A percentile compares a stretch with the other conserved stretches of the same genome.
Conservation (phyloP, 2,329 filamentous ascomycete genomes). For the Didymella exigua region DNA sequence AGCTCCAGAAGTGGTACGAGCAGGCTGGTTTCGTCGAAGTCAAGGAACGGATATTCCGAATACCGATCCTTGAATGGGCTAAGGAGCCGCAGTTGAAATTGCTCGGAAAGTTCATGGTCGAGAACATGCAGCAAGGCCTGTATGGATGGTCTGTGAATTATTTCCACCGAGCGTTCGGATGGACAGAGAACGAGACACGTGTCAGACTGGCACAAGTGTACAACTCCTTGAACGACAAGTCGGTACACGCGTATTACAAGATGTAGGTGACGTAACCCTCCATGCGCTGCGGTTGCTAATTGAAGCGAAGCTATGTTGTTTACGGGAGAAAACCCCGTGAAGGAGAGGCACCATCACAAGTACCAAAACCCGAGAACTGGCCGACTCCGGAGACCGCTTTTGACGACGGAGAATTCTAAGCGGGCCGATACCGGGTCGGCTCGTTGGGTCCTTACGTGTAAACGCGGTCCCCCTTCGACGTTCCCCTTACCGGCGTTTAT, state of each 20-base stretch:
- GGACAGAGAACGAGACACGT: conserved; percentile 53
- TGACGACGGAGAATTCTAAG: conserved; percentile 11
- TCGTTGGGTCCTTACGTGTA: background rate
- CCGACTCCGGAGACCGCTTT: conserved; percentile 18
- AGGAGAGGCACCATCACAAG: conserved; percentile 23
- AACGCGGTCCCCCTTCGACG: background rate
- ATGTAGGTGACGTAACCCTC: conserved; percentile 39
- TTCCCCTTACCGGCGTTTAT: background rate
- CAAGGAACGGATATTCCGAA: conserved; percentile 58
- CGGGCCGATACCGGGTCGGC: background rate
- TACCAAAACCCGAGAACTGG: conserved; percentile 29
- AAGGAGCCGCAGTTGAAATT: conserved; percentile 54
- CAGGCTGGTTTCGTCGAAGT: conserved; percentile 65
- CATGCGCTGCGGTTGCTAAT: background rate
- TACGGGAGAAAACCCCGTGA: conserved; percentile 34
- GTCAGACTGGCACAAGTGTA: conserved; percentile 53
- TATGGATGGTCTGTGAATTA: conserved; percentile 52
- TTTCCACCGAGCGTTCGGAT: conserved; percentile 52
- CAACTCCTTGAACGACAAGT: conserved; percentile 47
- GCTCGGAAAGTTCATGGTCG: conserved; percentile 57
- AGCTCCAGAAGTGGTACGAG: conserved; percentile 60
- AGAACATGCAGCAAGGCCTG: conserved; percentile 54
- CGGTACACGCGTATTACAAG: conserved; percentile 51
- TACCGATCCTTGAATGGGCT: conserved; percentile 60
- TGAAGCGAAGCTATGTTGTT: conserved; percentile 32